Base-by-base conservation (phyloP, 176 grass and related monocot genomes). In the Hyparrhenia diplandra region DNA sequence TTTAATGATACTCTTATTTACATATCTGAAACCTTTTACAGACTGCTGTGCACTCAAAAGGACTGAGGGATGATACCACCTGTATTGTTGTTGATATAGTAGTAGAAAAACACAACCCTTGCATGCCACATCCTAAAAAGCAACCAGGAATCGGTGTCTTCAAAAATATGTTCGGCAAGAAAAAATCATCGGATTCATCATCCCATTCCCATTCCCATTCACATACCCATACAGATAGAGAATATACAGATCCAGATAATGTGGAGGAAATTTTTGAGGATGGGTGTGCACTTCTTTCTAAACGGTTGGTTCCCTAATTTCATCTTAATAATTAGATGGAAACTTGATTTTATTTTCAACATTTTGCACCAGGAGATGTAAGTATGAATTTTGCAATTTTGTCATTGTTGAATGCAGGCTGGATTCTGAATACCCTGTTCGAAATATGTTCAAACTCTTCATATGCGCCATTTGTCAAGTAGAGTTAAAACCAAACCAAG, bases 361-460 rank as follows among this genome's bases (percentile, higher is more conserved):
- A 28, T 6, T 49, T 76, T 80, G 34, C 29, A 39, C 10, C 46
- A 31, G 13, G 32, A 74, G 16, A 23, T 30, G 42, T 47, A 23
- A 46, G 31, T 81, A 67, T 20, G 45, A 61, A 61, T 81, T 82
- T 83, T 25, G 73, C 17, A 20, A 7, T 75, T 78, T 43, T 54
- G 28, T 51, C 54, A 68, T 8, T 85, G 32, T 83, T 78, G 25
- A 79, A 70, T 85, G 49, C 88, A 98, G 95, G 85, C 41, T 98
- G 37, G 88, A 95, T 69, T 90, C 88, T 60, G 95, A 95, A 80
- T 98, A 98, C 74, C 95, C 92, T 46, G 88, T 98, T 77, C 82
- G 90, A 65, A 98, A 98, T 81, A 91, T 98, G 87, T 98, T 98
- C 92, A 98, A 93, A 76, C 92, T 98, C 59, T 98, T 98, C 82